Base-by-base conservation (phyloP, 2,329 filamentous ascomycete species). In the Colletotrichum musae region DNA sequence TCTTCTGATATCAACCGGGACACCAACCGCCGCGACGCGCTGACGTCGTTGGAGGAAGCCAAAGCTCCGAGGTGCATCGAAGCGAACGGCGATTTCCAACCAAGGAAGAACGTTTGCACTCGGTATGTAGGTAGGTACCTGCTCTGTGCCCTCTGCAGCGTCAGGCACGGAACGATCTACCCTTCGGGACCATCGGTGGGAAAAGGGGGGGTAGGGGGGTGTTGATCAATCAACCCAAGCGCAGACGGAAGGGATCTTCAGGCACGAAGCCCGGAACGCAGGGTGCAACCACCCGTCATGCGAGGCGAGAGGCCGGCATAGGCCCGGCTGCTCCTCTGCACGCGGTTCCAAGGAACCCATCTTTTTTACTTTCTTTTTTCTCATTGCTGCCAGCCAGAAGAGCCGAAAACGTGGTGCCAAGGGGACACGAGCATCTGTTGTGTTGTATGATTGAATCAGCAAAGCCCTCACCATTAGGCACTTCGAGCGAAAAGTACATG, bases 191-290 rank as follows among this genome's bases (percentile, higher is more conserved):
- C 58, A 60, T 52, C 47, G 58, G 58, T 43, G 12, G 58, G 16
- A 28, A 51, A 43, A 15, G 41, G 41, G 41, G 41, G 41, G 16
- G 41, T 43, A 15, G 13, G 13, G 41, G 41, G 41, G 13, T 47
- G 10, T 53, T 12, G 32, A 24, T 52, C 48, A 32, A 39, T 41
- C 48, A 60, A 26, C 12, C 5, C 43, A 39, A 21, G 48, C 41
- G 5, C 54, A 54, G 12, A n/a, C 21, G 61, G 54, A 54, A 68
- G 43, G 5, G 54, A 65, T 68, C 61, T 68, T 65, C 61, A 59
- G 65, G 65, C 3, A 56, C 53, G 24, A 36, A 43, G 45, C 16
- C 50, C 51, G 15, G 53, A 28, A 43, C 13, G 39, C 18, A 52
- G 10, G 39, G 47, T 26, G 53, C 53, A 48, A 28, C 45, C 57